Conservation (phyloP, 257 asterid species). For the Plantago ovata region DNA sequence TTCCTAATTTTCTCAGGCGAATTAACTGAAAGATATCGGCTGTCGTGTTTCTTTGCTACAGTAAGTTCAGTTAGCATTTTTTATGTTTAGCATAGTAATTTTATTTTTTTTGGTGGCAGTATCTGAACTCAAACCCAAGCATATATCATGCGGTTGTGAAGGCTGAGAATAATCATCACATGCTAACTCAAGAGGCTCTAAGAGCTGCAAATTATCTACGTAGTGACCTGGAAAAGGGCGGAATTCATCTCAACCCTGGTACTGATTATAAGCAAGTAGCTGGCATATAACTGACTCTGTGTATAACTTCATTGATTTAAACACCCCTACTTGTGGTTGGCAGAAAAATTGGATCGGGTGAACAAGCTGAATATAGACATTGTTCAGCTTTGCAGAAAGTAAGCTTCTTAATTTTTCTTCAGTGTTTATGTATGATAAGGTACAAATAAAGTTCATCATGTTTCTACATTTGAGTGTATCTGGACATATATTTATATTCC, state of each 20-base stretch:
- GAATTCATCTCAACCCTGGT: constrained; percentile 89
- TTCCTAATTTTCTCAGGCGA: background rate
- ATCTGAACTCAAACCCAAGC: constrained; percentile 74
- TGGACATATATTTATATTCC: background rate
- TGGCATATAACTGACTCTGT: constrained; percentile 2
- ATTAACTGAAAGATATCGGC: constrained; percentile 2
- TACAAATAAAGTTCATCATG: background rate
- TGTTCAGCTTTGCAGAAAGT: constrained; percentile 85
- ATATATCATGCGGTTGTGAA: constrained; percentile 66
- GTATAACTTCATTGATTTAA: constrained; percentile 7
- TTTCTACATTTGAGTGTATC: background rate
- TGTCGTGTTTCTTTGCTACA: background rate
- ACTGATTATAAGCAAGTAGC: constrained; percentile 23
- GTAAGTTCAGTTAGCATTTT: constrained; percentile 6
- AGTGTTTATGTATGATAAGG: constrained; percentile 10
- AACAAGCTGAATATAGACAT: constrained; percentile 64
- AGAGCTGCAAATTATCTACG: constrained; percentile 61
- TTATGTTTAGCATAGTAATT: constrained; percentile 1
- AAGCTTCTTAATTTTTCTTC: no score
- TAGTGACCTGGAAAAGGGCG: constrained; percentile 90
- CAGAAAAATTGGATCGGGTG: constrained; percentile 73
- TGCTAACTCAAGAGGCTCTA: constrained; percentile 70
- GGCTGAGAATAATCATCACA: constrained; percentile 68
- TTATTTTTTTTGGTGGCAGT: constrained; percentile 38
- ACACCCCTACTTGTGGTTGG: constrained; percentile 24